Percentiles rank a stretch among this genome's conserved stretches.
Evolutionary conservation across 495 filamentous ascomycete species (phyloP).

Genomic region (Hyaloscypha finlandica): DNA sequence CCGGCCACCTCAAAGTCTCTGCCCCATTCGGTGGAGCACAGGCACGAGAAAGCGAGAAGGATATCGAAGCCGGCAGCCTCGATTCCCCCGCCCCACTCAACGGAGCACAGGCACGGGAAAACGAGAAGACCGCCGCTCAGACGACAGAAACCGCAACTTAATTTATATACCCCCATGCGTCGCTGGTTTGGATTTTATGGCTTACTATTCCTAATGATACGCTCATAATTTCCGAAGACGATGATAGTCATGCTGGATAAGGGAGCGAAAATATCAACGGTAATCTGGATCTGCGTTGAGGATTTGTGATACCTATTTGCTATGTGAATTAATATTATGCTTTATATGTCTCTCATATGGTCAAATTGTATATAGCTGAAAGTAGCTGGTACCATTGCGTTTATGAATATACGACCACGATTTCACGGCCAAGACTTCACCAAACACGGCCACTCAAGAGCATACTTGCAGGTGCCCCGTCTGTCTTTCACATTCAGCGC

Average conservation of each 20-base stretch:
- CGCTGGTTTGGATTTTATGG: background rate
- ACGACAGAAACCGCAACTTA: background rate
- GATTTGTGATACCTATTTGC: slow-evolving; percentile 18
- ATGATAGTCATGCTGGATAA: background rate
- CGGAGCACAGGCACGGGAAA: background rate
- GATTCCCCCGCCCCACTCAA: slow-evolving; percentile 15
- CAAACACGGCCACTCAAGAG: background rate
- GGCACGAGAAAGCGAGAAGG: slow-evolving; percentile 30
- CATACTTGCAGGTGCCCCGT: too few relatives aligned
- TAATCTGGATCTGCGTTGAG: background rate
- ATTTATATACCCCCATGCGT: background rate
- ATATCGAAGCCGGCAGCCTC: slow-evolving; percentile 46
- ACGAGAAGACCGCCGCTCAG: slow-evolving; percentile 5
- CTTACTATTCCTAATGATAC: background rate
- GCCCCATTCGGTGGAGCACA: slow-evolving; percentile 2
- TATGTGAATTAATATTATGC: background rate
- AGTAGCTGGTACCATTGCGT: background rate
- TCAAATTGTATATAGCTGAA: slow-evolving; percentile 5
- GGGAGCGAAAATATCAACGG: slow-evolving; percentile 2
- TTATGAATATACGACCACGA: slow-evolving; percentile 5
- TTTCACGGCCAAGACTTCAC: background rate
- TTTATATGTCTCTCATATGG: background rate
- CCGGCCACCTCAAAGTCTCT: slow-evolving; percentile 26
- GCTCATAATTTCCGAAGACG: slow-evolving; percentile 9
- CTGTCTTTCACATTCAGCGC: too few relatives aligned